These are phyloP conservation scores for Exsudoporus frostii DNA, from an alignment of 768 basidiomycete species.

Conservation along the genomic window DNA sequence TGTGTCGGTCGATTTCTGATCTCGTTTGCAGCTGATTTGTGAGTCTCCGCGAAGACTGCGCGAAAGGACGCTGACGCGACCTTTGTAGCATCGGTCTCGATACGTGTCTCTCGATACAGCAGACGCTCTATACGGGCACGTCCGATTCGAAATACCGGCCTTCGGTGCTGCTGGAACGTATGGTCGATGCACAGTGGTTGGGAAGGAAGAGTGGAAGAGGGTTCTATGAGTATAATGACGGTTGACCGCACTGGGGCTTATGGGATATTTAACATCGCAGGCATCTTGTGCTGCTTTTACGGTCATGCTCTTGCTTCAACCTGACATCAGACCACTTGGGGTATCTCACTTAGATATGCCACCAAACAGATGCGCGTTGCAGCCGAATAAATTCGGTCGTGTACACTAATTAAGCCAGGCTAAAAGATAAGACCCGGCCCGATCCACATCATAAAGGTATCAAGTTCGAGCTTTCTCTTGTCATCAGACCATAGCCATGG, in stretches of 20 bases:
- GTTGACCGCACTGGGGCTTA: not conserved
- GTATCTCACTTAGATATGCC: too few relatives aligned
- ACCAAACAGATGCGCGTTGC: too few relatives aligned
- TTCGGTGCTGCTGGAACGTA: constrained; percentile 81
- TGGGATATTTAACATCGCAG: not conserved
- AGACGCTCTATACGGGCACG: constrained; percentile 84
- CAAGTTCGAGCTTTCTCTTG: not conserved
- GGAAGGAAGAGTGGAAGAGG: constrained; percentile 93
- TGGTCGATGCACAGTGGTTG: constrained; percentile 96
- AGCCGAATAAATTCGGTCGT: too few relatives aligned
- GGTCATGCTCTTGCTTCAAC: too few relatives aligned
- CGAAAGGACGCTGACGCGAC: not conserved
- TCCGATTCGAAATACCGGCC: constrained; percentile 96
- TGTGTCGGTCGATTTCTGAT: not conserved
- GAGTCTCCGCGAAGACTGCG: constrained; percentile 4
- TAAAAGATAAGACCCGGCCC: too few relatives aligned
- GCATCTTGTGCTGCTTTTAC: not conserved
- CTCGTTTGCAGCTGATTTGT: constrained; percentile 30
- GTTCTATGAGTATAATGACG: constrained; percentile 77
- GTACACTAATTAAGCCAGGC: too few relatives aligned
- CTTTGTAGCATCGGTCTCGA: constrained; percentile 85
- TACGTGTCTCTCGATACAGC: constrained; percentile 91
- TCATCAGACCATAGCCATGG: constrained; percentile 3
- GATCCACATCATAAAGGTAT: too few relatives aligned
- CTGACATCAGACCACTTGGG: too few relatives aligned